Percentiles rank a stretch among this genome's conserved stretches.
Evolutionary conservation across 805 yeast genomes (phyloP).

Genomic region (Lipomyces chichibuensis): DNA sequence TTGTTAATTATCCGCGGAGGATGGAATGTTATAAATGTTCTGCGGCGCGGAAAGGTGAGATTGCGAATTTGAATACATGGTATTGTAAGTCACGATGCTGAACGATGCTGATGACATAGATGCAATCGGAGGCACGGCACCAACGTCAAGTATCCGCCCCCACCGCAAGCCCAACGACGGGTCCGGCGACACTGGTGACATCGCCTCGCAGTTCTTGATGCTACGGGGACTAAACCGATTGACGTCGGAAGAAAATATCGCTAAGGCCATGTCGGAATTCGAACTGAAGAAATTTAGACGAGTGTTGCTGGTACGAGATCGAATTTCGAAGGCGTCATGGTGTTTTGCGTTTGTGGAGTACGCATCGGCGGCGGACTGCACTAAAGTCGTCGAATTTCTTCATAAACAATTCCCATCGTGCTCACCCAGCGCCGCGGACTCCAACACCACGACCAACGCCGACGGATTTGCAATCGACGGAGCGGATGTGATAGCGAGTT

Average conservation of each 20-base stretch:
- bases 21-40: conserved; percentile 22
- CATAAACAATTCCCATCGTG: conserved; percentile 4
- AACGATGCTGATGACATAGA: background rate
- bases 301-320: conserved; percentile 28
- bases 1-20: conserved; percentile 22
- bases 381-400: conserved; percentile 14
- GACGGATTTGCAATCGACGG: conserved; percentile 6
- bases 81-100: background rate
- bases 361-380: conserved; percentile 22
- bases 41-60: conserved; percentile 12
- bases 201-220: conserved; percentile 32
- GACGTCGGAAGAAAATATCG: conserved; percentile 14
- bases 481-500: conserved; percentile 4
- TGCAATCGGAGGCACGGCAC: conserved; percentile 10
- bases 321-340: conserved; percentile 10
- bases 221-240: conserved; percentile 15
- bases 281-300: conserved; percentile 13
- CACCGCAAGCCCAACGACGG: conserved; percentile 20
- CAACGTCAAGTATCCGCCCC: background rate
- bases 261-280: conserved; percentile 3
- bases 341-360: conserved; percentile 34
- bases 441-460: background rate
- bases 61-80: background rate
- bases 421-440: background rate
- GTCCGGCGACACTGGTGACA: conserved; percentile 17